Base-by-base conservation (phyloP, 441 rosid species). In the Eutrema salsugineum region DNA sequence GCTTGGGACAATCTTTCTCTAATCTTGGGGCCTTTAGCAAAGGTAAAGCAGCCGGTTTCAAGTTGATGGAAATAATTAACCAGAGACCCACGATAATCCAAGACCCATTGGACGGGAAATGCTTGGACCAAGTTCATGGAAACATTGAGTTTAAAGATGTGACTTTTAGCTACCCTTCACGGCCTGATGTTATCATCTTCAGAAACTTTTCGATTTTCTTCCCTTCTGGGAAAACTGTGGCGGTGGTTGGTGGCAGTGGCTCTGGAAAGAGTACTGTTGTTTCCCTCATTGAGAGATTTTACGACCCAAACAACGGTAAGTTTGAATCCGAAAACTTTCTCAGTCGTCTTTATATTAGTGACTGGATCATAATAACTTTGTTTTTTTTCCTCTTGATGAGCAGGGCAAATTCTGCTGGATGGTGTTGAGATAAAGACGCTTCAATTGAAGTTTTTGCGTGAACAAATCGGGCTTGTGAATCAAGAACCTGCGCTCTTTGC, bases 231-330 rank as follows among this genome's bases (percentile, higher is more conserved):
- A 94, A 89, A 77, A 94, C 99, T 0, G 88, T 94, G 35, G 99
- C 99, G 0, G 99, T 92, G 9, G 99, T 94, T 71, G 99, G 99
- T 48, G 98, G 99, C 5, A 94, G 99, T 57, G 99, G 99, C 16
- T 92, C 98, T 16, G 99, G 99, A 57, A 94, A 94, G 80, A 94
- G 99, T 81, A 94, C 99, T 19, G 99, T 94, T 61, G 97, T 94
- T 65, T 90, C 99, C 61, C 80, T 94, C 48, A 86, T 94, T 5
- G 99, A 94, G 85, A 83, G 99, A 73, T 94, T 94, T 78, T 94
- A 94, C 19, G 99, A 94, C 81, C 99, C 99, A 40, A 91, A 68
- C 80, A 83, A 81, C 43, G 99, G 99, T 92, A 86, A 83, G n/a
- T 10, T 42, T 68, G 24, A 28, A 36, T 59, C 27, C 27, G 33